These are phyloP conservation scores for Adansonia digitata DNA, from an alignment of 345 rosid genomes.

Conservation along the genomic window DNA sequence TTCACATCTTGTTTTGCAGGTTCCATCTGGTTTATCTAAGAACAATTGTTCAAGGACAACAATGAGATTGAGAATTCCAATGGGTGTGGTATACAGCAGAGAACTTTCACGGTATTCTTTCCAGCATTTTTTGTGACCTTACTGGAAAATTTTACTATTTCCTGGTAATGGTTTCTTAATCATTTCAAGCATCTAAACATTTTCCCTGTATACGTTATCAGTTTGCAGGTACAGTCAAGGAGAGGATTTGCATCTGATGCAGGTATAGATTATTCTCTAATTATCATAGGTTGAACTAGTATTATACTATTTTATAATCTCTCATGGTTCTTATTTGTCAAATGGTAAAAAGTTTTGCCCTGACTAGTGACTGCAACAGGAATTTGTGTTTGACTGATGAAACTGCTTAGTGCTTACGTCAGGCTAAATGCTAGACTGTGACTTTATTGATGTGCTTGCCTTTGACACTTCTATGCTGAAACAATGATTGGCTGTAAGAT, in stretches of 20 bases:
- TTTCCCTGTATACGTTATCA: slow-evolving; percentile 23
- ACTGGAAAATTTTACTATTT: neutral
- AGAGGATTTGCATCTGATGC: slow-evolving; percentile 78
- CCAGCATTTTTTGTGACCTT: neutral
- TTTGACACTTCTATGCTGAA: neutral
- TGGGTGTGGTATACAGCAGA: slow-evolving; percentile 23
- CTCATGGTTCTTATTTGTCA: neutral
- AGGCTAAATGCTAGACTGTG: neutral
- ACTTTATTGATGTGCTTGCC: neutral
- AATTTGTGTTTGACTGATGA: neutral
- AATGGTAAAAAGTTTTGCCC: neutral
- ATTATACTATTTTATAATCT: neutral
- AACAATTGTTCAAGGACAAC: slow-evolving; percentile 28
- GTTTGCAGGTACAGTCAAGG: slow-evolving; percentile 41
- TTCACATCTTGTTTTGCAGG: slow-evolving; percentile 30
- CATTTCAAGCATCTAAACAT: neutral
- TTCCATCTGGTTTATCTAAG: slow-evolving; percentile 27
- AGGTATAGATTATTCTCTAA: slow-evolving; percentile 34
- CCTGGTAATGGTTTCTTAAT: neutral
- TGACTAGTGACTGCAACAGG: neutral
- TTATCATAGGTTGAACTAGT: neutral
- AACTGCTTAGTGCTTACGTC: neutral
- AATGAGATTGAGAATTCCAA: slow-evolving; percentile 31
- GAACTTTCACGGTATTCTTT: slow-evolving; percentile 33
- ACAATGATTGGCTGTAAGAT: neutral